Percentiles rank a stretch among this genome's conserved stretches.
These are phyloP conservation scores for Eremothecium coryli DNA, from an alignment of 1,139 yeast genomes.

Conservation along the genomic window DNA sequence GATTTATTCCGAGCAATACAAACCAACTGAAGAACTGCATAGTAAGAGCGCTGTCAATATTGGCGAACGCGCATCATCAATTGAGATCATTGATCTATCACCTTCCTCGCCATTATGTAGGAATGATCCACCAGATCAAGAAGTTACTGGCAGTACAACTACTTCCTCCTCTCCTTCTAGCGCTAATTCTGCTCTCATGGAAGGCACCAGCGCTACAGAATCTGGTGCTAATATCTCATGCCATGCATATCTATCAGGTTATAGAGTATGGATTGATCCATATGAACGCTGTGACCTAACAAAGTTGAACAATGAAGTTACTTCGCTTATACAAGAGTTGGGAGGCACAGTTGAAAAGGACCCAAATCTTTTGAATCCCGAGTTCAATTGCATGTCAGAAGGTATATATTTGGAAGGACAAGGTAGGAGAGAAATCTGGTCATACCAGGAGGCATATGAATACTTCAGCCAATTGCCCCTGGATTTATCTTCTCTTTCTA, in stretches of 20 bases:
- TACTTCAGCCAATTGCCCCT: constrained; percentile 1
- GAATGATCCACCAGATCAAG: neutral
- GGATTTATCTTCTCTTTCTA: neutral
- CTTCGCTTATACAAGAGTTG: neutral
- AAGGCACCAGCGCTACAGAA: neutral
- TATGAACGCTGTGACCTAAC: neutral
- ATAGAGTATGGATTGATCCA: constrained; percentile 3
- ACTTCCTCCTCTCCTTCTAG: neutral
- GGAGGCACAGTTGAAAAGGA: constrained; percentile 1
- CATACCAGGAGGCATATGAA: constrained; percentile 1
- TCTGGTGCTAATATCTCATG: neutral
- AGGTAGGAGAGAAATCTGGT: constrained; percentile 1
- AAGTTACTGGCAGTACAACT: neutral
- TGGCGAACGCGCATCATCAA: neutral
- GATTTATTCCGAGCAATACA: no score
- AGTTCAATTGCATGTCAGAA: neutral
- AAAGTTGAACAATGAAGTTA: neutral
- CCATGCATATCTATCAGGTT: neutral
- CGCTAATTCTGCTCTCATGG: neutral
- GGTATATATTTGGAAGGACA: neutral
- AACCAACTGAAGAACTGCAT: neutral
- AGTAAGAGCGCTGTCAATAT: neutral
- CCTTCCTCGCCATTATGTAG: neutral
- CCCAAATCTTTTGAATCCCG: neutral
- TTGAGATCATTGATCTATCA: neutral